phyloP scores from a whole-genome alignment of 345 rosid species.

The Pistacia integerrima region DNA sequence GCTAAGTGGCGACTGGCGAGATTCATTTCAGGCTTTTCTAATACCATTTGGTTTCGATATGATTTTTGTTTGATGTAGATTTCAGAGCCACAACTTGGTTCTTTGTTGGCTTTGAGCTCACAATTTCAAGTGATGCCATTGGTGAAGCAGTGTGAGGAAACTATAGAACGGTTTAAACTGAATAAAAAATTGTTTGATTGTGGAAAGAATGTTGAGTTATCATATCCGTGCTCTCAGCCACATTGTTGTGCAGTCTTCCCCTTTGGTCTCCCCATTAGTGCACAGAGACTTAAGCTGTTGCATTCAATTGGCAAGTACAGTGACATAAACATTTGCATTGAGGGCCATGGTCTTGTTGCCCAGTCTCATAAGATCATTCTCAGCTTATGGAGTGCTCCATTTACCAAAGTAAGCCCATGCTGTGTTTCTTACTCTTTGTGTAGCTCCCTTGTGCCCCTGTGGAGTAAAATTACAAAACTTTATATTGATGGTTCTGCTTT shows the following conservation, averaged over 20 bases:
- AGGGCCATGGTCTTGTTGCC: conserved; percentile 64
- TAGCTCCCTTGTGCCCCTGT: neutral
- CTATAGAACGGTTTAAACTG: conserved; percentile 49
- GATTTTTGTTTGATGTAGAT: conserved; percentile 43
- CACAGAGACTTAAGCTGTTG: conserved; percentile 56
- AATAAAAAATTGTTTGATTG: conserved; percentile 53
- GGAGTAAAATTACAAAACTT: neutral
- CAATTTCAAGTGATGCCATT: conserved; percentile 71
- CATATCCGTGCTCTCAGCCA: conserved; percentile 51
- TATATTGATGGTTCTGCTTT: neutral
- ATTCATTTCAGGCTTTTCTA: neutral
- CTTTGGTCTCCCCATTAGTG: conserved; percentile 64
- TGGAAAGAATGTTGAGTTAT: conserved; percentile 62
- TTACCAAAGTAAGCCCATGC: conserved; percentile 70
- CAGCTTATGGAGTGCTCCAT: conserved; percentile 86
- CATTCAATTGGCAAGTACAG: conserved; percentile 54
- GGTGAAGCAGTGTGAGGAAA: conserved; percentile 80
- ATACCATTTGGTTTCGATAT: conserved; percentile 1
- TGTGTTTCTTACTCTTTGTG: neutral
- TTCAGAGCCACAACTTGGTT: conserved; percentile 67
- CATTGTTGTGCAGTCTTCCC: conserved; percentile 54
- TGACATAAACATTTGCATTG: conserved; percentile 61
- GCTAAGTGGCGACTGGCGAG: neutral
- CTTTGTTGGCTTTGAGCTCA: conserved; percentile 56
- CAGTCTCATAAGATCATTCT: conserved; percentile 76